These are phyloP conservation scores for Lasiosphaeria miniovina DNA, from an alignment of 495 filamentous ascomycete genomes.

Conservation along the genomic window DNA sequence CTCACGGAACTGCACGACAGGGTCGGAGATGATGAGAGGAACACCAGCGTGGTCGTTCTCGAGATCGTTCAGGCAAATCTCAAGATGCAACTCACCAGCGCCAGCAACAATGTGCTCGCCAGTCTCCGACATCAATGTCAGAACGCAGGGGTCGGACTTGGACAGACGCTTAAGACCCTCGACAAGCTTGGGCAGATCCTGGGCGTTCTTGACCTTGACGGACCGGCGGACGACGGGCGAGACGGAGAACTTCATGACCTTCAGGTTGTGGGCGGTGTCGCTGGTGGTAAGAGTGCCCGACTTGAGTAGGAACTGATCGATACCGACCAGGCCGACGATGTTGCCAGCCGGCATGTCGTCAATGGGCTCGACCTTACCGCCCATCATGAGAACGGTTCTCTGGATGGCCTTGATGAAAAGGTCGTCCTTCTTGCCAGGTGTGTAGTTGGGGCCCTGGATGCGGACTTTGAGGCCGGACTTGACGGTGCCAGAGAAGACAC, in stretches of 20 bases:
- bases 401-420: slow-evolving; percentile 99
- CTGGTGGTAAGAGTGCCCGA: slow-evolving; percentile 97
- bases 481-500: slow-evolving; percentile 99
- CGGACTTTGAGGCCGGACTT: slow-evolving; percentile 97
- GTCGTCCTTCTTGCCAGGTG: slow-evolving; percentile 96
- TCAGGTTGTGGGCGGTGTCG: slow-evolving; percentile 98
- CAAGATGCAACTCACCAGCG: slow-evolving; percentile 97
- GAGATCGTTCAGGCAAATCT: slow-evolving; percentile 99
- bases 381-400: slow-evolving; percentile 99
- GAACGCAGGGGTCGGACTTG: slow-evolving; percentile 98
- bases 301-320: slow-evolving; percentile 99
- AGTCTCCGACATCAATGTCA: slow-evolving; percentile 81
- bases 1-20: slow-evolving; percentile 97
- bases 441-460: slow-evolving; percentile 99
- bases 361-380: slow-evolving; percentile 97
- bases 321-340: slow-evolving; percentile 97
- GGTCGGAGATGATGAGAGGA: slow-evolving; percentile 92
- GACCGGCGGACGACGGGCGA: slow-evolving; percentile 98
- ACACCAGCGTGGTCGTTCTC: slow-evolving; percentile 99
- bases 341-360: slow-evolving; percentile 99
- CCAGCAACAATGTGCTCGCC: slow-evolving; percentile 99
- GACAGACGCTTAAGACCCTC: slow-evolving; percentile 99
- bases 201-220: slow-evolving; percentile 99
- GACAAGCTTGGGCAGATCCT: slow-evolving; percentile 98
- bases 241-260: slow-evolving; percentile 99